Evolutionary conservation across 805 yeast species (phyloP).

Genomic region (Diddensiella santjacobensis): DNA sequence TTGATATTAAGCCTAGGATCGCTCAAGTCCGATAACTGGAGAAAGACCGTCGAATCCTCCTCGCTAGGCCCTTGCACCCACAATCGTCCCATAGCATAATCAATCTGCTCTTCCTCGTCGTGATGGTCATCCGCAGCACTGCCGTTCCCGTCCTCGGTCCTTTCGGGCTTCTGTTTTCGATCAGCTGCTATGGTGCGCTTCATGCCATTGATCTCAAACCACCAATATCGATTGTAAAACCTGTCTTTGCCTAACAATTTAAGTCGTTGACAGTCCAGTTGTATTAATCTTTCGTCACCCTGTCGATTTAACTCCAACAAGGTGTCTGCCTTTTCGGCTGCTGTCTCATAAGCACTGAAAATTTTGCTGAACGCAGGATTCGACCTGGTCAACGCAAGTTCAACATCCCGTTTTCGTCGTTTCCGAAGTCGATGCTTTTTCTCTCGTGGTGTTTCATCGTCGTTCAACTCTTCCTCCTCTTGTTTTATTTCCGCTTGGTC

Average conservation of each 20-base stretch:
- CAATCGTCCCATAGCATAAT: constrained; percentile 71
- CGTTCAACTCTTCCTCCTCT: constrained; percentile 13
- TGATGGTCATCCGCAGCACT: constrained; percentile 32
- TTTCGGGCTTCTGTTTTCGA: constrained; percentile 12
- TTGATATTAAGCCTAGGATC: not conserved
- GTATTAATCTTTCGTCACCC: constrained; percentile 53
- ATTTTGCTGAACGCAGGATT: constrained; percentile 8
- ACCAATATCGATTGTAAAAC: constrained; percentile 85
- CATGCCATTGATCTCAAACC: constrained; percentile 86
- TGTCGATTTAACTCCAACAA: constrained; percentile 47
- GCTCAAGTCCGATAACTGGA: not conserved
- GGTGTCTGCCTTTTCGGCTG: constrained; percentile 39
- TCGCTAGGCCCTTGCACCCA: constrained; percentile 89
- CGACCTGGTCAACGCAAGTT: not conserved
- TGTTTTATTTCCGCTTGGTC: constrained; percentile 2
- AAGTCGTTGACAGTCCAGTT: constrained; percentile 67
- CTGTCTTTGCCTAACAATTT: constrained; percentile 78
- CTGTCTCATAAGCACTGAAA: constrained; percentile 15
- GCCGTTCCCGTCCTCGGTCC: constrained; percentile 31
- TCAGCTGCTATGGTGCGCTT: constrained; percentile 9
- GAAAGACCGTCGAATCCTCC: constrained; percentile 39
- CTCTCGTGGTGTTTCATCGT: constrained; percentile 12
- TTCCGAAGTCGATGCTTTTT: constrained; percentile 18
- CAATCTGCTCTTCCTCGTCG: constrained; percentile 31
- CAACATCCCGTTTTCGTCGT: not conserved